These are phyloP conservation scores for Diaporthe sp. DNA, from an alignment of 2,329 filamentous ascomycete species.

Conservation along the genomic window DNA sequence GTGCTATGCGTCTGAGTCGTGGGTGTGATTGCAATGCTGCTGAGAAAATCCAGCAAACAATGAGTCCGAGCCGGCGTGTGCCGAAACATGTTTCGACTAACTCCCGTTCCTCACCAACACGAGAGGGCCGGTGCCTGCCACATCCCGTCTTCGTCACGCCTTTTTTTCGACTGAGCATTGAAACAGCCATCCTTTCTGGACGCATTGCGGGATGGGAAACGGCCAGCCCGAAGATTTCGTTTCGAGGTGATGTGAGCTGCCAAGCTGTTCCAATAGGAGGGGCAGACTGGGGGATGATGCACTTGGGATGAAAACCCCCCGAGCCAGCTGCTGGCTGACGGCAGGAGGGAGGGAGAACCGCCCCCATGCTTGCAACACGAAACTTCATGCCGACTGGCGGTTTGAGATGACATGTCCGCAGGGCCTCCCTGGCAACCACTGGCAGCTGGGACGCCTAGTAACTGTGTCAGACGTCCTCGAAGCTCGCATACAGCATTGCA, in stretches of 20 bases:
- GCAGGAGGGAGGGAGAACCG: background rate
- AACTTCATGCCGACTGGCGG: conserved; percentile 30
- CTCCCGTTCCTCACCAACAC: conserved; percentile 16
- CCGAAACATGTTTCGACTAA: conserved; percentile 31
- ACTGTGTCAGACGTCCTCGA: conserved; percentile 24
- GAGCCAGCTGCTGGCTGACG: conserved; percentile 17
- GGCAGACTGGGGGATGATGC: conserved; percentile 15
- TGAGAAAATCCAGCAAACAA: background rate
- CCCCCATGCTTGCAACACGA: conserved; percentile 20
- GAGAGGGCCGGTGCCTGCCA: conserved; percentile 18
- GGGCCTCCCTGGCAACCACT: conserved; percentile 16
- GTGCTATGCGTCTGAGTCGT: conserved; percentile 5
- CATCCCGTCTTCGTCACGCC: conserved; percentile 7
- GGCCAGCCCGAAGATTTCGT: conserved; percentile 25
- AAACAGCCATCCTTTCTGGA: conserved; percentile 11
- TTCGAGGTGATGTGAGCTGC: conserved; percentile 30
- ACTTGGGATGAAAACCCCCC: conserved; percentile 31
- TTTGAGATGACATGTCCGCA: conserved; percentile 24
- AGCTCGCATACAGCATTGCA: conserved; percentile 18
- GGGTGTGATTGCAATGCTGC: conserved; percentile 27
- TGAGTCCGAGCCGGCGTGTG: conserved; percentile 24
- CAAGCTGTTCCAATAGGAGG: conserved; percentile 29
- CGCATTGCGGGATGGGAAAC: conserved; percentile 16
- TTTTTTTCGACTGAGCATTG: conserved; percentile 8
- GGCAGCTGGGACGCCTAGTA: background rate